Evolutionary conservation across 805 yeast species (phyloP), one percentile per base, ranked within the genome.

Genomic region (Yarrowia bubula): DNA sequence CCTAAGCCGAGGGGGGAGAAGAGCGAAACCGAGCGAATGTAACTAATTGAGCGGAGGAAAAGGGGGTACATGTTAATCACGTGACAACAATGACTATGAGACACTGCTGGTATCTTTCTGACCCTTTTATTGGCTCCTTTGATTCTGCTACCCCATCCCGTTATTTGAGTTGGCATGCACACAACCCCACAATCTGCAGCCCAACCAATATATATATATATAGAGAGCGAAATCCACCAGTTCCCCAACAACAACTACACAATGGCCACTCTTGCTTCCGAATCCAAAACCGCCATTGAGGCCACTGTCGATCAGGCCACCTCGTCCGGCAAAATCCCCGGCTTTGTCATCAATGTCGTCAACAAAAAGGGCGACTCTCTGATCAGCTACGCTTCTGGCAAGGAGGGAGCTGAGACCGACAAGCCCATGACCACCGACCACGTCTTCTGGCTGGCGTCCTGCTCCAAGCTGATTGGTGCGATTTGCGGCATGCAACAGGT

Each of bases 401-500:
- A 66, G 17, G 28, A 44, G 8, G 71, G 68, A 4, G 18, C 35
- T n/a, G 64, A 57, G 7, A 37, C 65, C 4, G 39, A 42, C 17
- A 65, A 64, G 47, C 65, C 63, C 53, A 44, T 64, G 65, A 67
- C 74, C 9, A 66, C 68, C 8, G 77, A 75, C 31, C 68, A 69
- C 15, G 62, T 72, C 14, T 74, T 74, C 64, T 70, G 75, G 72
- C 67, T 74, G 39, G 77, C 74, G 15, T 73, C 77, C 8, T 71
- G 76, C 41, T 73, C 80, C 6, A 77, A 77, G 66, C 57, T 73
- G 17, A 60, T 75, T 8, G 72, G 75, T 8, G 68, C 74, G 0
- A 71, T 74, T 37, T 78, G 76, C 1, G 65, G 69, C 1, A 66
- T 78, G 38, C 79, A 75, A 60, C 66, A 75, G 33, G 73, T 74